Evolutionary conservation across 1,284 basidiomycete genomes (phyloP).

Genomic region (Naganishia albida): DNA sequence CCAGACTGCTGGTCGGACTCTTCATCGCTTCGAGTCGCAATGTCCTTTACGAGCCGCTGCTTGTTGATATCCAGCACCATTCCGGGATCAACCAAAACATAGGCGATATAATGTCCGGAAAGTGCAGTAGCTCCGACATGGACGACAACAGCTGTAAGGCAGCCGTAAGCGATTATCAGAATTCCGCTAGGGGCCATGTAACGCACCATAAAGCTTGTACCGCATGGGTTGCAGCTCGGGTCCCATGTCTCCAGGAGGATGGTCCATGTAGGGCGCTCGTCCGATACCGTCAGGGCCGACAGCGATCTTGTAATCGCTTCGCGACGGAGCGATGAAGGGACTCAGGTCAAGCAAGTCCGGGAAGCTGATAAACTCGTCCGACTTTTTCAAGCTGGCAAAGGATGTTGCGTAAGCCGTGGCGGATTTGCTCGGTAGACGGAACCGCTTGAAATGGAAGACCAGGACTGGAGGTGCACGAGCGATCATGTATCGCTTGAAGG

Average conservation of each 20-base stretch:
- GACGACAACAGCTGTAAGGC: conserved; percentile 70
- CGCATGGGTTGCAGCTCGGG: conserved; percentile 46
- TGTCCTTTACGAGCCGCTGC: conserved; percentile 1
- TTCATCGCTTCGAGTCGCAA: conserved; percentile 5
- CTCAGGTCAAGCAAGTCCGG: conserved; percentile 79
- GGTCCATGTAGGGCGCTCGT: conserved; percentile 51
- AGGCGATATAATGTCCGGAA: conserved; percentile 81
- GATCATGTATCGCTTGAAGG: conserved; percentile 92
- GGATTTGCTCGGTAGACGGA: conserved; percentile 66
- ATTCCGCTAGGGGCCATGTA: background rate
- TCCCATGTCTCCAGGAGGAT: conserved; percentile 47
- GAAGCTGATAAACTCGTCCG: conserved; percentile 80
- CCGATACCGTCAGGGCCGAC: conserved; percentile 38
- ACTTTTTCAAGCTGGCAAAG: conserved; percentile 56
- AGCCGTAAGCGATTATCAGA: background rate
- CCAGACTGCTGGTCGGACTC: background rate
- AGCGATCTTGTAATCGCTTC: conserved; percentile 50
- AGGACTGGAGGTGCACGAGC: conserved; percentile 81
- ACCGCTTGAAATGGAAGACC: conserved; percentile 89
- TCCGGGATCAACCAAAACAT: conserved; percentile 55
- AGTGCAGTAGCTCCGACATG: conserved; percentile 84
- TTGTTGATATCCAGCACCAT: conserved; percentile 24
- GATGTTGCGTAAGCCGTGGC: conserved; percentile 38
- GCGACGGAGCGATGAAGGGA: conserved; percentile 78
- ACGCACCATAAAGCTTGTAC: conserved; percentile 51